Base-by-base conservation (phyloP, 345 rosid species). In the Firmiana major region DNA sequence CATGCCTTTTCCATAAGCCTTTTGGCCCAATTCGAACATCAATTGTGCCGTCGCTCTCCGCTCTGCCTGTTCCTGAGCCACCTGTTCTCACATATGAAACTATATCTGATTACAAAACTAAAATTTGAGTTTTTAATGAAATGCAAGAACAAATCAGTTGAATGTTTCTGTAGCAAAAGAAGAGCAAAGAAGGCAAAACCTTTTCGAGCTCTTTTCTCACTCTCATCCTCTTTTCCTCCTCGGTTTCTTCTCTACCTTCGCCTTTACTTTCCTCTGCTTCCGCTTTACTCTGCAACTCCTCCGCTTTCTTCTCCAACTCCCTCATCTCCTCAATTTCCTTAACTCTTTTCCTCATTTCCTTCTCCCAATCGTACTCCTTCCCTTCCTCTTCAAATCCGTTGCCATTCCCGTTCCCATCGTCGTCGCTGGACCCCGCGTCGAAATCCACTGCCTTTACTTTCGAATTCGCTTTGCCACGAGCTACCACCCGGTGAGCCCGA, bases 11-110 rank as follows among this genome's bases (percentile, higher is more conserved):
- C 96, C 99, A 31, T 93, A 95, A 77, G 98, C 99, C 79, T 87
- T 95, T 78, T 93, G 98, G 24, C 97, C 99, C 77, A 96, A 80
- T 9, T 96, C 99, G 75, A 92, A 96, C 97, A 96, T 96, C 85
- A 93, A 79, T 71, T 96, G 86, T 8, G 98, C 98, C 9, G 97
- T 96, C 51, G 82, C 89, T 84, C 98, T 87, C 77, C 93, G 86
- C 88, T 96, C 97, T 26, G 94, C 97, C 83, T 92, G 99, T 80
- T 96, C 99, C 79, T 86, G 81, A 54, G 99, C 99, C 55, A 92
- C 97, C 98, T 96, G 88, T 77, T 81, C 84, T 59, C 63, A 59
- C 21, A 68, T 40, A 63, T 2, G 1, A 51, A 43, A 55, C 54
- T 38, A 38, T 38, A 38, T 38, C 40, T 4, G 5, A 38, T 38